Conservation (phyloP, 495 filamentous ascomycete species). For the Penicillium chermesinum region DNA sequence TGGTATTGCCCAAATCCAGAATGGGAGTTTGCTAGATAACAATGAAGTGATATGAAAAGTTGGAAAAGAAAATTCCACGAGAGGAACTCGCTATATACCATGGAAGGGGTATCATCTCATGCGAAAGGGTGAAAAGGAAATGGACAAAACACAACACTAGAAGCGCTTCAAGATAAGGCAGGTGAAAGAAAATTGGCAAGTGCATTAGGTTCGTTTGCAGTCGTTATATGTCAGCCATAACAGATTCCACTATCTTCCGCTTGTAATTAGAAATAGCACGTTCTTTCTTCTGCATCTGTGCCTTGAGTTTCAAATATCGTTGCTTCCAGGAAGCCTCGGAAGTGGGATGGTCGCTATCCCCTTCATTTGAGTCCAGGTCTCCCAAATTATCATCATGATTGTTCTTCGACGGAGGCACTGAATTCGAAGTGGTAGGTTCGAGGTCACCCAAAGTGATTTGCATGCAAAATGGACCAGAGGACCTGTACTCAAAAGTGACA, state of each 20-base stretch:
- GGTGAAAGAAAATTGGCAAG: background rate
- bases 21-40: no score
- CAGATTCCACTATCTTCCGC: constrained; percentile 52
- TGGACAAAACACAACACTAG: background rate
- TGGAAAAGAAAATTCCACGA: background rate
- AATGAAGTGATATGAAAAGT: no score
- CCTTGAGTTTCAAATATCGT: constrained; percentile 41
- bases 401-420: constrained; percentile 7
- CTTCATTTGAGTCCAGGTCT: constrained; percentile 31
- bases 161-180: background rate
- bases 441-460: constrained; percentile 29
- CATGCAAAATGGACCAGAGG: constrained; percentile 22
- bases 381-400: constrained; percentile 14
- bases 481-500: constrained; percentile 29
- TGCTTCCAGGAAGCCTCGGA: constrained; percentile 41
- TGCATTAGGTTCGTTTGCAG: background rate
- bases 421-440: constrained; percentile 11
- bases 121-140: background rate
- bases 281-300: constrained; percentile 48
- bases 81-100: no score
- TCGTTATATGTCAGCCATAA: constrained; percentile 47
- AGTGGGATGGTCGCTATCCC: constrained; percentile 17
- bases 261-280: constrained; percentile 46
- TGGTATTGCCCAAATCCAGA: no score
- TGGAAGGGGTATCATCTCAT: constrained; percentile 8